Evolutionary conservation across 179 eudicot species (phyloP).

Genomic region (Gypsophila paniculata): DNA sequence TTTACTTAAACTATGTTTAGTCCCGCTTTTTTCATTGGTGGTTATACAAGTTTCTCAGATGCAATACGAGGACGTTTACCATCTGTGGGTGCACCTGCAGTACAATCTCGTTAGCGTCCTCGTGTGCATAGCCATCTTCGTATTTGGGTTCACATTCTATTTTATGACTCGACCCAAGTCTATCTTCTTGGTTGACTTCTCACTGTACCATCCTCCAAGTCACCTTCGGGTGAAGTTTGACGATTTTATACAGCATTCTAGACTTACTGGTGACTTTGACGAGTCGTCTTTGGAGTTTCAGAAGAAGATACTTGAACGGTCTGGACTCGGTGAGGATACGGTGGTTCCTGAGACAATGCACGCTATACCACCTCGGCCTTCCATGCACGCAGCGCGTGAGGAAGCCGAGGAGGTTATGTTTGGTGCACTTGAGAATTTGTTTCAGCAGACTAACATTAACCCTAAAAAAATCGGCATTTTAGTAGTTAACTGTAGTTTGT

Average conservation of each 20-base stretch:
- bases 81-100: conserved; percentile 48
- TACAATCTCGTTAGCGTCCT: conserved; percentile 48
- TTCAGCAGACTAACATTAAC: conserved; percentile 39
- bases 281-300: conserved; percentile 64
- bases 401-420: conserved; percentile 69
- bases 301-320: conserved; percentile 55
- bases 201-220: conserved; percentile 46
- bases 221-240: conserved; percentile 33
- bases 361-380: conserved; percentile 47
- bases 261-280: conserved; percentile 48
- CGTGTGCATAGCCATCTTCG: conserved; percentile 33
- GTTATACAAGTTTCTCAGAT: conserved; percentile 42
- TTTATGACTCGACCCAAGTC: conserved; percentile 62
- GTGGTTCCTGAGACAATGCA: conserved; percentile 63
- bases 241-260: conserved; percentile 40
- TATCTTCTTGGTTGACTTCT: conserved; percentile 55
- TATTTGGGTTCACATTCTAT: conserved; percentile 51
- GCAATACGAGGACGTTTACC: conserved; percentile 48
- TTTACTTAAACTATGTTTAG: conserved; percentile 44
- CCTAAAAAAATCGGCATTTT: conserved; percentile 58
- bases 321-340: conserved; percentile 70
- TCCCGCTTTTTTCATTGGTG: conserved; percentile 42
- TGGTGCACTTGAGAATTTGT: conserved; percentile 54
- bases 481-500: conserved; percentile 69
- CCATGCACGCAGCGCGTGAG: conserved; percentile 61